Evolutionary conservation across 768 basidiomycete genomes (phyloP), one percentile per base, ranked within the genome.

Genomic region (Aureoboletus auriporus): DNA sequence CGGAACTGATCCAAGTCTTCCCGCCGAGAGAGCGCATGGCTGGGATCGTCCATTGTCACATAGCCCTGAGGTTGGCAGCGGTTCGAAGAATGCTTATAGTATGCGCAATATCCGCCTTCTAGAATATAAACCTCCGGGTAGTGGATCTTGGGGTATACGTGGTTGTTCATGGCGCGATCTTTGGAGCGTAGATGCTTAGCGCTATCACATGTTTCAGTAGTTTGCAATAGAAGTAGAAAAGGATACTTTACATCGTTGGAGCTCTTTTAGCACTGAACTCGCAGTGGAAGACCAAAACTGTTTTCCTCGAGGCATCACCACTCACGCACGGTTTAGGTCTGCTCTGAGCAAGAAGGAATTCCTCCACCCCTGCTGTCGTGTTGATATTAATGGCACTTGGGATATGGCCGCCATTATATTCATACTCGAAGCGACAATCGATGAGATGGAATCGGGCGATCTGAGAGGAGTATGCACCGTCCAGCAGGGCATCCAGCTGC

Each of bases 371-470:
- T 27, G 76, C 65, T 11, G 84, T 84, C 13, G 84, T 89, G 65
- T 91, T 92, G 61, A 98, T 82, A 65, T 97, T 98, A 65, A 93
- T 75, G 7, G 96, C 94, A 12, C 93, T 89, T 9, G 80, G 80
- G 55, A 98, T 82, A 71, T 98, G 96, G 0, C 96, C 96, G 8
- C 96, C 96, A 42, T 77, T 75, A 67, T 85, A 97, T 70, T 99
- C 96, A 62, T 96, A 99, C 54, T 93, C 92, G 68, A 98, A 99
- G 37, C 96, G 88, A 67, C 96, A 98, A 70, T 99, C 96, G 57
- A 99, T 86, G 49, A 99, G 70, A 57, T 87, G 78, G 66, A 75
- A 96, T 39, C 80, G 74, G 34, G 76, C 73, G 48, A 95, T 82
- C 51, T 77, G 69, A 16, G 76, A 63, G 43, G 79, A 69, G 67